Base-by-base conservation (phyloP, 768 basidiomycete genomes). In the Exidia glandulosa region DNA sequence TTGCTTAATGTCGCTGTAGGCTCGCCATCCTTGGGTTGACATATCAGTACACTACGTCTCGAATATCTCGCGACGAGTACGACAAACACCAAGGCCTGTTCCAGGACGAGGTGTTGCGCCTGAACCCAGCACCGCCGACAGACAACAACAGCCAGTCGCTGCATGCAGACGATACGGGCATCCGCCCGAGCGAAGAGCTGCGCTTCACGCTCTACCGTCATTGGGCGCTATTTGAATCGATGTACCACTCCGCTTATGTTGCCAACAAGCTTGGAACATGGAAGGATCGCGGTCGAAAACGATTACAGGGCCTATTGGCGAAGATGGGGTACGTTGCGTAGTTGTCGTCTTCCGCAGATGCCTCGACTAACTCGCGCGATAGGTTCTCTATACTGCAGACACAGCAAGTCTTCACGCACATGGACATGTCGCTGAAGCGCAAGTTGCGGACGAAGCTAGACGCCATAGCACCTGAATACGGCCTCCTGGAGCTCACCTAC, bases 141-240 rank as follows among this genome's bases (percentile, higher is more conserved):
- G 34, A 61, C 32, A 29, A 29, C 19, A 36, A 50, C 32, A 61
- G 55, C 25, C 48, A 64, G 36, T 32, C 60, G 32, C 30, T 64
- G 29, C 82, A 80, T 63, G 89, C 95, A 2, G 94, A 97, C 65
- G 94, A 98, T 69, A 75, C 79, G 60, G 83, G 86, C 32, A 84
- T 99, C 63, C 82, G 90, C 37, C 77, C 86, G 41, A 85, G 84
- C 32, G 92, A 94, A 57, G 96, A 99, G 71, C 76, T 98, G 58
- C 81, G 96, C 29, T 98, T 99, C 71, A 94, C 87, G 74, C 80
- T 97, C 58, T 94, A 94, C 69, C 81, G 95, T 60, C 96, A 98
- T 74, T 99, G 96, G 96, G 97, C 88, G 32, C 74, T 99, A 52
- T 98, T 97, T 69, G 96, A 99, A 68, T 86, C 94, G 12, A 98